These are phyloP conservation scores for Saccharomyces pastorianus DNA, from an alignment of 1,139 yeast species.

Conservation along the genomic window DNA sequence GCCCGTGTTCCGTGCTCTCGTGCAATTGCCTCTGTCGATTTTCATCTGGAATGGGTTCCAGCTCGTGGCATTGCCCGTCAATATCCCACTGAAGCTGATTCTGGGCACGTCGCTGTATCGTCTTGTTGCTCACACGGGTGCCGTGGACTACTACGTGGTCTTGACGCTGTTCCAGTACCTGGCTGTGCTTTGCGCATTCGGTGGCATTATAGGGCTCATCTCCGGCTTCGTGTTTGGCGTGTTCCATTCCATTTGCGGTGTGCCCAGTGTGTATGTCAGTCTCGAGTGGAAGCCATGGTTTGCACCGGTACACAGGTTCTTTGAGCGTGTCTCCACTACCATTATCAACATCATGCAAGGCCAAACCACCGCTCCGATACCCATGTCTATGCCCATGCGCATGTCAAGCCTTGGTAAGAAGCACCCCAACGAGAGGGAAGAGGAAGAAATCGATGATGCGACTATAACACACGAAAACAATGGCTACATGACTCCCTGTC, in stretches of 20 bases:
- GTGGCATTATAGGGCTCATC: background rate
- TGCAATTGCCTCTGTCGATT: constrained; percentile 17
- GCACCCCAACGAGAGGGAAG: background rate
- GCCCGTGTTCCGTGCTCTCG: constrained; percentile 3
- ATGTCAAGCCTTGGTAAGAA: background rate
- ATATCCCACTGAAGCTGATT: constrained; percentile 4
- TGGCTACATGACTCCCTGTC: background rate
- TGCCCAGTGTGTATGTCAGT: constrained; percentile 4
- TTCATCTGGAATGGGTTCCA: constrained; percentile 13
- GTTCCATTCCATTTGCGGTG: constrained; percentile 1
- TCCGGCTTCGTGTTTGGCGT: constrained; percentile 1
- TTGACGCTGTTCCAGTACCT: constrained; percentile 10
- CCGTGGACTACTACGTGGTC: constrained; percentile 6
- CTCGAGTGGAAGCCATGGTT: background rate
- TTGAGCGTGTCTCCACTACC: background rate
- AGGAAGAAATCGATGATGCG: background rate
- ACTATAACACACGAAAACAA: background rate
- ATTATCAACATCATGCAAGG: background rate
- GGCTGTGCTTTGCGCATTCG: constrained; percentile 7
- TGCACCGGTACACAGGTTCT: background rate
- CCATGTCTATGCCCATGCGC: background rate
- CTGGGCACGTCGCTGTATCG: constrained; percentile 10
- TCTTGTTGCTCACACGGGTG: constrained; percentile 4
- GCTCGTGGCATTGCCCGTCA: constrained; percentile 9
- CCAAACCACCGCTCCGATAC: background rate